Percentiles rank a stretch among this genome's conserved stretches.
These are phyloP conservation scores for Fusarium fracticaudum DNA, from an alignment of 2,329 filamentous ascomycete species.

Conservation along the genomic window DNA sequence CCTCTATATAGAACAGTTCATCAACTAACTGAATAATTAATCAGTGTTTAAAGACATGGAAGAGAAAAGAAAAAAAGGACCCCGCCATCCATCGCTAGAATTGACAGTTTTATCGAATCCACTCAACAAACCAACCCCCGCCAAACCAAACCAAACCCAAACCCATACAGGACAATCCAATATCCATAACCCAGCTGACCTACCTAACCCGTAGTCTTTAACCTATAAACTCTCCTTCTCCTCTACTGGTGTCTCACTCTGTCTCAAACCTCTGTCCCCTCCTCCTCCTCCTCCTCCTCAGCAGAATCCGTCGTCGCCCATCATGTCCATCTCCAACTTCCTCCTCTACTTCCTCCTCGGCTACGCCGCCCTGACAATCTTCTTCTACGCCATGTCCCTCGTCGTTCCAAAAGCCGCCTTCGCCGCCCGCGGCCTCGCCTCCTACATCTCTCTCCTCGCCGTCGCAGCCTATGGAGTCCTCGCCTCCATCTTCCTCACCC, in stretches of 20 bases:
- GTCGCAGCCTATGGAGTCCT: slow-evolving; percentile 78
- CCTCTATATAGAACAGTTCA: not conserved
- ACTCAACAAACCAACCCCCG: slow-evolving; percentile 32
- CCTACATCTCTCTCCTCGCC: slow-evolving; percentile 69
- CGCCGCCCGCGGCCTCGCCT: slow-evolving; percentile 73
- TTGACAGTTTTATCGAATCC: not conserved
- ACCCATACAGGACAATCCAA: not conserved
- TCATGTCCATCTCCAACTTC: slow-evolving; percentile 53
- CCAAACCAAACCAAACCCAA: slow-evolving; percentile 10
- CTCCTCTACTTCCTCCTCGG: slow-evolving; percentile 59
- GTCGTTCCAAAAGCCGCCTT: slow-evolving; percentile 70
- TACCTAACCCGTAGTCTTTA: not conserved
- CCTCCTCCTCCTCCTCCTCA: not conserved
- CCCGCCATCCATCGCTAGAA: slow-evolving; percentile 22
- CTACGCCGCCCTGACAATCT: slow-evolving; percentile 61
- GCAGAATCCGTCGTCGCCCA: not conserved
- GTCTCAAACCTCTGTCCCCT: not conserved
- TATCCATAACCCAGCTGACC: slow-evolving; percentile 24
- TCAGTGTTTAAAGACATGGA: not conserved
- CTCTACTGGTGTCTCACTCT: slow-evolving; percentile 5
- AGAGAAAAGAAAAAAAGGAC: not conserved
- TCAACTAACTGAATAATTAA: not conserved
- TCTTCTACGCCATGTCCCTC: slow-evolving; percentile 71
- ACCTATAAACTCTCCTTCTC: not conserved
- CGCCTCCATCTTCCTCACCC: slow-evolving; percentile 75